Evolutionary conservation across 306 rosid species (phyloP).

Genomic region (Castanea crenata): DNA sequence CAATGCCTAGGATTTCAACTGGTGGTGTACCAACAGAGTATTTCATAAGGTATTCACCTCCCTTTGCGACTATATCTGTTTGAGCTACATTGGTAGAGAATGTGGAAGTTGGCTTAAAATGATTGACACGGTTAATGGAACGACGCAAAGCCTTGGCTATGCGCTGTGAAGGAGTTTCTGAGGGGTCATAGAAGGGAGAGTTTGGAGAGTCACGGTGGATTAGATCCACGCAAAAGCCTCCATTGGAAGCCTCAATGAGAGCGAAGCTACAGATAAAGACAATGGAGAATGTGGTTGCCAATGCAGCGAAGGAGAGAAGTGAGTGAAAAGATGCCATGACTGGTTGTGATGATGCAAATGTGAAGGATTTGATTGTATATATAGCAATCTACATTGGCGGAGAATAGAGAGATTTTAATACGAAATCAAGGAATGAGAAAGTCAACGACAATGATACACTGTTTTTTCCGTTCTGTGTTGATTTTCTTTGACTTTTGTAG

Average conservation of each 20-base stretch:
- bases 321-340: neutral
- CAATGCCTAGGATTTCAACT: constrained; percentile 24
- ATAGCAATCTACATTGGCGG: too few relatives aligned
- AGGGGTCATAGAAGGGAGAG: neutral
- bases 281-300: neutral
- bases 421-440: too few relatives aligned
- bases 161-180: constrained; percentile 3
- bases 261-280: neutral
- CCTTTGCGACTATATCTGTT: neutral
- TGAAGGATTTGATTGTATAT: too few relatives aligned
- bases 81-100: neutral
- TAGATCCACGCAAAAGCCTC: constrained; percentile 26
- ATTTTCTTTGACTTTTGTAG: too few relatives aligned
- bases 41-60: constrained; percentile 41
- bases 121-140: constrained; percentile 13
- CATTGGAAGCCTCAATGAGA: neutral
- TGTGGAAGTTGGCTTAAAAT: neutral
- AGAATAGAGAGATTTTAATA: too few relatives aligned
- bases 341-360: neutral
- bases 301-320: neutral
- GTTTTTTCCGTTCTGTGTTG: too few relatives aligned
- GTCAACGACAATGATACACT: too few relatives aligned
- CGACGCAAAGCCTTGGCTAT: neutral
- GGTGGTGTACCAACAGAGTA: constrained; percentile 58
- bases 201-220: constrained; percentile 2